Conservation (phyloP, 352 stramenopile genomes). For the Phytophthora cactorum region DNA sequence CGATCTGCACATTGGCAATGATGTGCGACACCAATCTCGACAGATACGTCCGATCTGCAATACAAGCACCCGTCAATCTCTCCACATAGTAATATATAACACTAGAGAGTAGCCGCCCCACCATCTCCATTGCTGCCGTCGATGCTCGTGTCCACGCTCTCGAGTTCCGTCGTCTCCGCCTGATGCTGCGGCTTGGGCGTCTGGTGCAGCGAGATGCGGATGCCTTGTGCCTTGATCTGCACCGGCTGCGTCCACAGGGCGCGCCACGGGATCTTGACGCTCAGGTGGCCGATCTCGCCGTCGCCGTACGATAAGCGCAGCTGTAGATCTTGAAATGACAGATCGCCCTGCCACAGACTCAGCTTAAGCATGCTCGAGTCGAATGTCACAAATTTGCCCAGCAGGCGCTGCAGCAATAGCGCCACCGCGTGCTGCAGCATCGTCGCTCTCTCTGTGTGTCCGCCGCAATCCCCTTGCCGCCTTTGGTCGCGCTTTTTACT, state of each 20-base stretch:
- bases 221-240: conserved; percentile 74
- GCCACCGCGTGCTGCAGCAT: conserved; percentile 88
- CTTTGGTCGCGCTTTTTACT: background rate
- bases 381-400: conserved; percentile 91
- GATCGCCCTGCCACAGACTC: conserved; percentile 86
- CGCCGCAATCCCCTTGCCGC: background rate
- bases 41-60: conserved; percentile 79
- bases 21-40: conserved; percentile 85
- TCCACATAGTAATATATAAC: background rate
- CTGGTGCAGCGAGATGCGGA: conserved; percentile 77
- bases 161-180: conserved; percentile 11
- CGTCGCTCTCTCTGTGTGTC: background rate
- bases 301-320: conserved; percentile 82
- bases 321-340: conserved; percentile 85
- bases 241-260: conserved; percentile 85
- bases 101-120: conserved; percentile 9
- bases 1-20: conserved; percentile 88
- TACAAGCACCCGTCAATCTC: conserved; percentile 8
- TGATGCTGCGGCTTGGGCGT: conserved; percentile 39
- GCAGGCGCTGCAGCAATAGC: conserved; percentile 84
- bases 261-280: conserved; percentile 87
- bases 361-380: conserved; percentile 86
- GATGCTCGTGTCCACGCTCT: conserved; percentile 36
- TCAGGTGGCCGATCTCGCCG: conserved; percentile 76
- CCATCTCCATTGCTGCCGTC: conserved; percentile 49